phyloP scores from a whole-genome alignment of 108 stramenopile genomes.

The Pseudonitzschia delicatissima region DNA sequence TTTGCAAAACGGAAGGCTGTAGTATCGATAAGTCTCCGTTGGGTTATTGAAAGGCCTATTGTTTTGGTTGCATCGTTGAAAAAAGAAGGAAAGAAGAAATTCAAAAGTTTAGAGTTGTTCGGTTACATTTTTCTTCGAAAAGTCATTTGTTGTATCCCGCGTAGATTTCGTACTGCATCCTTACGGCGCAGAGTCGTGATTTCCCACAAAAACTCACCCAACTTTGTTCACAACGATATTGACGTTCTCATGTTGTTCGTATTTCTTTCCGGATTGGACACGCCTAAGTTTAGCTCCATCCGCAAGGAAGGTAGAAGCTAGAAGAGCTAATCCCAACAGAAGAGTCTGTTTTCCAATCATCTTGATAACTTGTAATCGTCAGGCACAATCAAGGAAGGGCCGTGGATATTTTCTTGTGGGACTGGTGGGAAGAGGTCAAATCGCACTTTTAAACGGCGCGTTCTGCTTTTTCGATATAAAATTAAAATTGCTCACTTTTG shows the following conservation, averaged over 20 bases:
- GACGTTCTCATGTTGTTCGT: constrained; percentile 68
- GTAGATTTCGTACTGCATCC: background rate
- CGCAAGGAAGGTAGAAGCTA: constrained; percentile 5
- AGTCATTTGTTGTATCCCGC: background rate
- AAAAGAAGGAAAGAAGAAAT: background rate
- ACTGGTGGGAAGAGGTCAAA: too few relatives aligned
- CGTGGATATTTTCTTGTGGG: too few relatives aligned
- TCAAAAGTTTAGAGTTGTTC: background rate
- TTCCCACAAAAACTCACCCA: constrained; percentile 55
- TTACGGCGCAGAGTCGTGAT: background rate
- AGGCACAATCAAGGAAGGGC: background rate
- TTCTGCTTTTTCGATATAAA: too few relatives aligned
- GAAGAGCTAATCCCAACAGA: constrained; percentile 7
- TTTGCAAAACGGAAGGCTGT: constrained; percentile 94
- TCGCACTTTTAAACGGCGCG: too few relatives aligned
- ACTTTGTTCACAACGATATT: constrained; percentile 88
- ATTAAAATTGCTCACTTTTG: too few relatives aligned
- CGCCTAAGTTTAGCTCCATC: constrained; percentile 52
- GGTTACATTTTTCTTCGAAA: background rate
- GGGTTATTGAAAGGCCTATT: constrained; percentile 97
- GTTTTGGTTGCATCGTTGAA: background rate
- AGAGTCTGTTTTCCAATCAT: constrained; percentile 11
- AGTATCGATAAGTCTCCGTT: constrained; percentile 98
- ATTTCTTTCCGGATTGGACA: constrained; percentile 65
- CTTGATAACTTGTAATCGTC: background rate